Evolutionary conservation across 2,329 filamentous ascomycete species (phyloP).

Genomic region (Ophiostoma angusticollis): DNA sequence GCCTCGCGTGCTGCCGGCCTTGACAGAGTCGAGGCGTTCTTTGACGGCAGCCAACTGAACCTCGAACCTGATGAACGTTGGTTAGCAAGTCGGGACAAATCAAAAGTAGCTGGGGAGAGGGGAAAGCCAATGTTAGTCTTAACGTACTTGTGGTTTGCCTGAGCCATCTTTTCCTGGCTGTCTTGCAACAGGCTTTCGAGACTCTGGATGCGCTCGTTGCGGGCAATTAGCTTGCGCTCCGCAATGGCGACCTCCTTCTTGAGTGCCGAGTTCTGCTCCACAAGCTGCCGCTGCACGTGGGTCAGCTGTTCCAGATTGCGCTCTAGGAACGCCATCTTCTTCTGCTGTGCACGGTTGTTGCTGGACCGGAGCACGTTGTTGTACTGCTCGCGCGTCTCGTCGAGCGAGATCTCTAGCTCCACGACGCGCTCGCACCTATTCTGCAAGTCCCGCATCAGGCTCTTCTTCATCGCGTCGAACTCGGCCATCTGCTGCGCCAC

Average conservation of each 20-base stretch:
- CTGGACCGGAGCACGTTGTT: constrained; percentile 94
- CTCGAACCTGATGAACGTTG: constrained; percentile 63
- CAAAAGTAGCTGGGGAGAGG: constrained; percentile 4
- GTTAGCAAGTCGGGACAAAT: constrained; percentile 5
- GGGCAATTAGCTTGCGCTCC: constrained; percentile 88
- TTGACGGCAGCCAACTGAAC: constrained; percentile 94
- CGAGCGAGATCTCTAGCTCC: constrained; percentile 92
- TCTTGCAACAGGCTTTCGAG: constrained; percentile 87
- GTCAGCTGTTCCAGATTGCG: constrained; percentile 96
- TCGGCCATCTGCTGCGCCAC: constrained; percentile 96
- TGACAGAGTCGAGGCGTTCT: constrained; percentile 91
- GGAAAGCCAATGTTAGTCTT: too few relatives aligned
- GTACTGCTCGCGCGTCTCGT: constrained; percentile 96
- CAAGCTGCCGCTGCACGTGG: constrained; percentile 90
- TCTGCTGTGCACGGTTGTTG: constrained; percentile 97
- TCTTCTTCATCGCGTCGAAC: constrained; percentile 99
- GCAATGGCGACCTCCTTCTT: constrained; percentile 99
- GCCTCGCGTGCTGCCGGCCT: constrained; percentile 77
- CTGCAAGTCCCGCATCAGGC: constrained; percentile 93
- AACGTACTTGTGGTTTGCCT: constrained; percentile 91
- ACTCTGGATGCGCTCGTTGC: constrained; percentile 93
- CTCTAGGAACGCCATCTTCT: constrained; percentile 99
- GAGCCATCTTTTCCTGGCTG: constrained; percentile 94
- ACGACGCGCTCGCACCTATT: constrained; percentile 97
- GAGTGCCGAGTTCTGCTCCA: constrained; percentile 91